Conservation (phyloP, 768 basidiomycete genomes). For the Termitomyces sp. region DNA sequence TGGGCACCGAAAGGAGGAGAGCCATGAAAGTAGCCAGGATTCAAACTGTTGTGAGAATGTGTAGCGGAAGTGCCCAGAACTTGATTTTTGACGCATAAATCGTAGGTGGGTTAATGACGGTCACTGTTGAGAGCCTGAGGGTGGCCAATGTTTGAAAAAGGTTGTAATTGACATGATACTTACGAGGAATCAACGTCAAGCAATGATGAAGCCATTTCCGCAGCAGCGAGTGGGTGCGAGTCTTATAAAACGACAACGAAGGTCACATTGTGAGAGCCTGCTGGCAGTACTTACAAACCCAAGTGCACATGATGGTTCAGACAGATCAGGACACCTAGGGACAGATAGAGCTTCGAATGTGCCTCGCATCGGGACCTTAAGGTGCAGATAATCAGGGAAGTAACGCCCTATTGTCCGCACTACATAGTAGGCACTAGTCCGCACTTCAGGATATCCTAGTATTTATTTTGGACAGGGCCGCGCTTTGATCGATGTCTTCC, state of each 20-base stretch:
- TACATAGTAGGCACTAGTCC: no score
- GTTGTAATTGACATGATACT: neutral
- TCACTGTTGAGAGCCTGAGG: neutral
- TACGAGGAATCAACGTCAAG: neutral
- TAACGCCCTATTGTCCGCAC: neutral
- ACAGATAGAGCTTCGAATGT: neutral
- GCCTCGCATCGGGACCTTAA: neutral
- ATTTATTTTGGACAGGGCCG: neutral
- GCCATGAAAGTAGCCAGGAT: conserved; percentile 42
- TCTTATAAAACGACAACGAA: neutral
- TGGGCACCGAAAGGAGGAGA: conserved; percentile 40
- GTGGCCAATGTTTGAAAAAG: neutral
- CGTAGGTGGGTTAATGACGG: no score
- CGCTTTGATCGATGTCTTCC: neutral
- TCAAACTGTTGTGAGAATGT: conserved; percentile 34
- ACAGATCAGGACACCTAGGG: no score
- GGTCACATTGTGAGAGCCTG: neutral
- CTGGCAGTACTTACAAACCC: neutral
- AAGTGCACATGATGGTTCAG: no score
- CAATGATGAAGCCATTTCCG: neutral
- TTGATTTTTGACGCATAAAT: conserved; percentile 18
- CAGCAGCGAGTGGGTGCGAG: neutral
- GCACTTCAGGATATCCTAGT: no score
- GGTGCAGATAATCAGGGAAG: neutral
- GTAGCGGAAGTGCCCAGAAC: conserved; percentile 20